phyloP scores from a whole-genome alignment of 2,329 filamentous ascomycete species.

The Fusarium acutatum region DNA sequence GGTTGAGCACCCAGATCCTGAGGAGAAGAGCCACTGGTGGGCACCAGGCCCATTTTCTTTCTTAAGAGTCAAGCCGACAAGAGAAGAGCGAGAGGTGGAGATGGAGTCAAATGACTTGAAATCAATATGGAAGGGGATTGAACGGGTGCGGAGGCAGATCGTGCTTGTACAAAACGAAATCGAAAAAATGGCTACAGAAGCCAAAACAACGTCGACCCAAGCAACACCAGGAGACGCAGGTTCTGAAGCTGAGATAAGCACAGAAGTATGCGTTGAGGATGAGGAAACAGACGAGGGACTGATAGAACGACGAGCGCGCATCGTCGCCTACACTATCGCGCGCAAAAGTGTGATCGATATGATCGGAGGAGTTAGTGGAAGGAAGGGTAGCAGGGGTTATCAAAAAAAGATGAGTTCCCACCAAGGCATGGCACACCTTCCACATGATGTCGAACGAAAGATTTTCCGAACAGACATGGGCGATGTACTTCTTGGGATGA shows the following conservation, averaged over 20 bases:
- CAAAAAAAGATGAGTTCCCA: constrained; percentile 21
- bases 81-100: neutral
- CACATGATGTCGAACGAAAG: neutral
- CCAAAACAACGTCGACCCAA: neutral
- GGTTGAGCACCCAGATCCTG: constrained; percentile 64
- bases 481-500: constrained; percentile 57
- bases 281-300: neutral
- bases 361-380: constrained; percentile 5
- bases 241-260: neutral
- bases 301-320: constrained; percentile 17
- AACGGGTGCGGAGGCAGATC: neutral
- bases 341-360: constrained; percentile 44
- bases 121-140: neutral
- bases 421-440: constrained; percentile 42
- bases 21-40: constrained; percentile 61
- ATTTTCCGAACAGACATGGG: constrained; percentile 64
- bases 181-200: neutral
- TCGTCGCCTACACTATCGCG: constrained; percentile 39
- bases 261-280: neutral
- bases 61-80: constrained; percentile 30
- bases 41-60: constrained; percentile 57
- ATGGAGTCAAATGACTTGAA: neutral
- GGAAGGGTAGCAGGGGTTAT: neutral
- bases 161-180: neutral
- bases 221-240: neutral